phyloP scores from a whole-genome alignment of 129 eudicot genomes.

The Helianthus tuberosus region DNA sequence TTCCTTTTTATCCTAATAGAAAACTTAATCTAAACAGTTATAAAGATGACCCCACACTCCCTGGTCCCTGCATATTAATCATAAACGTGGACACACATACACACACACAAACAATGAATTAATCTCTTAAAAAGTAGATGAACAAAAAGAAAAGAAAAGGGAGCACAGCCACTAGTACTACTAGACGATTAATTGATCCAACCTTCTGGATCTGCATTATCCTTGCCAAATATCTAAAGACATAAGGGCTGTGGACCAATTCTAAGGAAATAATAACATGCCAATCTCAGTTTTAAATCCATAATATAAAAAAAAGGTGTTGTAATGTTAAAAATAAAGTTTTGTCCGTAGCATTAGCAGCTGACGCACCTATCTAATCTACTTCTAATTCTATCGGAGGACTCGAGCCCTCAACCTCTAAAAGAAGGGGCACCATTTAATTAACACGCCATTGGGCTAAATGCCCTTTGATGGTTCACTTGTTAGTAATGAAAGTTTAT shows the following conservation, averaged over 20 bases:
- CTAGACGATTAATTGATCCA: conserved; percentile 1
- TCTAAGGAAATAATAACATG: no score
- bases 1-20: background rate
- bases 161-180: conserved; percentile 9
- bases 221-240: conserved; percentile 9
- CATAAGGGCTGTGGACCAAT: background rate
- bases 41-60: background rate
- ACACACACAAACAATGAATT: background rate
- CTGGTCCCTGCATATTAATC: background rate
- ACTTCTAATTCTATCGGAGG: no score
- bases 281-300: no score
- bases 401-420: no score
- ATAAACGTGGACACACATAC: background rate
- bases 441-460: no score
- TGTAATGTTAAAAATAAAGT: no score
- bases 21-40: background rate
- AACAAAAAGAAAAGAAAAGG: conserved; percentile 11
- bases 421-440: no score
- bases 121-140: conserved; percentile 7
- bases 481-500: no score
- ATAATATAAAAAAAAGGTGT: no score
- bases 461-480: no score
- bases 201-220: conserved; percentile 13
- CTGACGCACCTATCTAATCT: no score
- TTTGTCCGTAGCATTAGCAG: no score